Base-by-base conservation (phyloP, 1,139 yeast genomes). In the Hemisphaericaspora xylofermentans region DNA sequence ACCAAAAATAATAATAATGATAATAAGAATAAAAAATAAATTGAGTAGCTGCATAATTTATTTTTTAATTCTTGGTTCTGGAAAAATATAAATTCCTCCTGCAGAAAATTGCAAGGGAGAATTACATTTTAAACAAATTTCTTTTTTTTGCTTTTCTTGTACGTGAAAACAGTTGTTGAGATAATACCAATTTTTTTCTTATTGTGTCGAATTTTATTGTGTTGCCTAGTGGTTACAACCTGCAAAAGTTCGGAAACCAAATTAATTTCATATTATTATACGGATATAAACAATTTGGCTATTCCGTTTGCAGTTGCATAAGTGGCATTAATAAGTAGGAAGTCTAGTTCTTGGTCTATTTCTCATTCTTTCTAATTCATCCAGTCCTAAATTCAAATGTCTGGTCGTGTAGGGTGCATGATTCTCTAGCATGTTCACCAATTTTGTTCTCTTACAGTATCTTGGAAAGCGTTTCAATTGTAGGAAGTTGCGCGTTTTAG, bases 41-140 rank as follows among this genome's bases (percentile, higher is more conserved):
- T 19, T 21, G n/a, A n/a, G n/a, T n/a, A 19, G 24, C 34, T 31
- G 34, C 34, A 31, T 17, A 31, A n/a, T 31, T 31, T 16, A 29
- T 29, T 29, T 16, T 31, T 31, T 31, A 13, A 27, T 14, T 27
- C 17, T 9, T 27, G n/a, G 16, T 13, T 14, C 17, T 27, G 12
- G 30, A 27, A 27, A 27, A 27, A 27, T 13, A 27, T 19, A 27
- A 27, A 13, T 10, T 24, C 26, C n/a, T 24, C 24, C 24, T 21
- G n/a, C n/a, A 27, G 17, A 8, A 27, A 8, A 15, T 6, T 7
- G 6, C 4, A 27, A 27, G 7, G 17, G 16, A 27, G 17, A 14
- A 7, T 27, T 27, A 10, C 30, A 14, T 27, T 27, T 27, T 27
- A 27, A 14, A 6, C 12, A 9, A 13, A 27, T 27, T 27, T 27